Conservation (phyloP, 495 filamentous ascomycete species). For the Aspergillus biplanus region DNA sequence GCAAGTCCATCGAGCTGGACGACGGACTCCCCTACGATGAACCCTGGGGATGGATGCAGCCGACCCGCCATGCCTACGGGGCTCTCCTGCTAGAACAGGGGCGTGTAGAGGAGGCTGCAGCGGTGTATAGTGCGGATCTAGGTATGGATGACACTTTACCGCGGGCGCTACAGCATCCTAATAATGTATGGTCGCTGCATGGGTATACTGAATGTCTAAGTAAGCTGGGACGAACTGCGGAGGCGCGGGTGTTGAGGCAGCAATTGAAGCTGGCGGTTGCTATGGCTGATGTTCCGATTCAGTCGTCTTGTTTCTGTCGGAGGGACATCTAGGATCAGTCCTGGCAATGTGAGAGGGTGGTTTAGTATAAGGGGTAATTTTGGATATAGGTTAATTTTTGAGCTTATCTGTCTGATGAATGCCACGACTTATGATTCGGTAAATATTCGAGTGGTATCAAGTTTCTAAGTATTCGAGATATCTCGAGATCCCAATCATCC, state of each 20-base stretch:
- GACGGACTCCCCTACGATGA: constrained; percentile 62
- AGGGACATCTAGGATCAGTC: background rate
- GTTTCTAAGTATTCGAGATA: no score
- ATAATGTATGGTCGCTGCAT: constrained; percentile 69
- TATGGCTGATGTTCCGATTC: constrained; percentile 60
- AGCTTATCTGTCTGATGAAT: no score
- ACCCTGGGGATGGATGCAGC: constrained; percentile 72
- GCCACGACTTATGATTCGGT: no score
- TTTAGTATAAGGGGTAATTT: background rate
- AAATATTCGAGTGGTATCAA: no score
- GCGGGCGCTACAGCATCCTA: constrained; percentile 60
- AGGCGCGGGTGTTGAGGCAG: constrained; percentile 52
- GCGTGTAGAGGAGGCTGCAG: constrained; percentile 53
- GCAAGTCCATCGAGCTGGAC: constrained; percentile 53
- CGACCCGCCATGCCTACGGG: constrained; percentile 64
- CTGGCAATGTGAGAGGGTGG: background rate
- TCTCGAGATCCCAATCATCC: no score
- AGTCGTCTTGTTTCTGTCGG: constrained; percentile 63
- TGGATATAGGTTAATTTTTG: background rate
- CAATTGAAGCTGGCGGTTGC: constrained; percentile 55
- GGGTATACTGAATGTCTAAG: constrained; percentile 64
- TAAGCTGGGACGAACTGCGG: constrained; percentile 48
- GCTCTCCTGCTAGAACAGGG: constrained; percentile 65
- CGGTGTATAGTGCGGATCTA: constrained; percentile 61
- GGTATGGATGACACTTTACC: constrained; percentile 58